Percentiles rank a stretch among this genome's conserved stretches.
phyloP scores from a whole-genome alignment of 257 asterid species.

The Fraxinus excelsior region DNA sequence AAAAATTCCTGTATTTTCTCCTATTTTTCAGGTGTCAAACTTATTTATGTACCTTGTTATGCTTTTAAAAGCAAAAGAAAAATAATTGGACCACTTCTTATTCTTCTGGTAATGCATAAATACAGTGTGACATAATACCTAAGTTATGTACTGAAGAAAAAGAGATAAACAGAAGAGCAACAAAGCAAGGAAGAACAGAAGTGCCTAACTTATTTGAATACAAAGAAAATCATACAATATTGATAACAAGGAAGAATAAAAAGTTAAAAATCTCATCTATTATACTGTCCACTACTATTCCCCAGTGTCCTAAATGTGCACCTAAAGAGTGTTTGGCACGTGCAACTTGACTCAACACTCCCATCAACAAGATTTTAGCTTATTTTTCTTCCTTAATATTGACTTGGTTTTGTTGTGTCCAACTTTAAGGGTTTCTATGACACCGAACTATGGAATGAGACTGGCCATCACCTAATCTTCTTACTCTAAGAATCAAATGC shows the following conservation, averaged over 20 bases:
- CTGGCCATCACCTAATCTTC: conserved; percentile 36
- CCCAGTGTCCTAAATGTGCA: neutral
- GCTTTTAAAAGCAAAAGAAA: neutral
- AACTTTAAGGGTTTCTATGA: conserved; percentile 20
- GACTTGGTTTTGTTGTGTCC: neutral
- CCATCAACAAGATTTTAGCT: neutral
- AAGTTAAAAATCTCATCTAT: neutral
- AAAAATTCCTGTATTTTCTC: neutral
- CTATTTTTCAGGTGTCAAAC: neutral
- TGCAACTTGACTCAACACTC: neutral
- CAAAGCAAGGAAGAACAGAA: neutral
- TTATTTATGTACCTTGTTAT: neutral
- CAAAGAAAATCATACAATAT: neutral
- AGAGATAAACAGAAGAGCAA: neutral
- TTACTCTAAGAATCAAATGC: conserved; percentile 53
- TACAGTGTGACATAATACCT: neutral
- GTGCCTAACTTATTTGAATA: neutral
- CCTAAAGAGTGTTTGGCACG: neutral
- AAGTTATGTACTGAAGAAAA: neutral
- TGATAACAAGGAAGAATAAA: neutral
- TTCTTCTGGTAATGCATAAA: conserved; percentile 1
- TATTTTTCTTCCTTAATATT: neutral
- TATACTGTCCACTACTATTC: neutral
- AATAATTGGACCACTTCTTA: neutral
- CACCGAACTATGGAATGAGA: conserved; percentile 38